phyloP scores from a whole-genome alignment of 1,284 basidiomycete species.

The Cryptococcus sp. region DNA sequence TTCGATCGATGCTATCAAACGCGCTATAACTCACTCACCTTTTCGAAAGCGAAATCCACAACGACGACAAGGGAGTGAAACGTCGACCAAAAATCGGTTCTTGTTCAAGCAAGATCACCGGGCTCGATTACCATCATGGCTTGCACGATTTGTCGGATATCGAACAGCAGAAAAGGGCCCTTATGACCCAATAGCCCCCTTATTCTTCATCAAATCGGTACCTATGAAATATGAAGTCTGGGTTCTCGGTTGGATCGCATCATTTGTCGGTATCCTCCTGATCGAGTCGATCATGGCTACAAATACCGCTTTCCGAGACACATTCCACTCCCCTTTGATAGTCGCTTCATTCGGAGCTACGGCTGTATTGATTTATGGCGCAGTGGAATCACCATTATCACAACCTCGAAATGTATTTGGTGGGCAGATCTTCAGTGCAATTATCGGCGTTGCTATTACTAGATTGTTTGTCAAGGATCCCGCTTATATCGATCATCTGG shows the following conservation, averaged over 20 bases:
- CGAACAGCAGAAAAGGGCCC: conserved; percentile 16
- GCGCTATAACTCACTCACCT: not conserved
- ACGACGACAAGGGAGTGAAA: not conserved
- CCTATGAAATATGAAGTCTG: conserved; percentile 51
- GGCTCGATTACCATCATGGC: conserved; percentile 13
- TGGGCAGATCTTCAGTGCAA: conserved; percentile 57
- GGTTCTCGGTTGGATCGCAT: conserved; percentile 54
- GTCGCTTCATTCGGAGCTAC: conserved; percentile 58
- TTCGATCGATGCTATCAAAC: not conserved
- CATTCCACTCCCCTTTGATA: conserved; percentile 53
- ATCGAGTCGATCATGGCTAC: conserved; percentile 57
- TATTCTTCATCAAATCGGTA: conserved; percentile 37
- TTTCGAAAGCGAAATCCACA: not conserved
- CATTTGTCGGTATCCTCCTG: conserved; percentile 57
- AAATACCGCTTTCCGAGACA: conserved; percentile 48
- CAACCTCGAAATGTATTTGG: conserved; percentile 60
- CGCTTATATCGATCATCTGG: conserved; percentile 43
- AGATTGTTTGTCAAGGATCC: conserved; percentile 54
- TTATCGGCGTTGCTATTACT: conserved; percentile 56
- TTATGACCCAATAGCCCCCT: conserved; percentile 29
- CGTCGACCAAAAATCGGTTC: not conserved
- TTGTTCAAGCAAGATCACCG: conserved; percentile 21
- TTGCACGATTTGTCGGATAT: conserved; percentile 30
- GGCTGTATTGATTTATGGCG: conserved; percentile 59
- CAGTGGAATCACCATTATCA: conserved; percentile 58